Evolutionary conservation across 441 rosid genomes (phyloP).

Genomic region (Populus hybrid): DNA sequence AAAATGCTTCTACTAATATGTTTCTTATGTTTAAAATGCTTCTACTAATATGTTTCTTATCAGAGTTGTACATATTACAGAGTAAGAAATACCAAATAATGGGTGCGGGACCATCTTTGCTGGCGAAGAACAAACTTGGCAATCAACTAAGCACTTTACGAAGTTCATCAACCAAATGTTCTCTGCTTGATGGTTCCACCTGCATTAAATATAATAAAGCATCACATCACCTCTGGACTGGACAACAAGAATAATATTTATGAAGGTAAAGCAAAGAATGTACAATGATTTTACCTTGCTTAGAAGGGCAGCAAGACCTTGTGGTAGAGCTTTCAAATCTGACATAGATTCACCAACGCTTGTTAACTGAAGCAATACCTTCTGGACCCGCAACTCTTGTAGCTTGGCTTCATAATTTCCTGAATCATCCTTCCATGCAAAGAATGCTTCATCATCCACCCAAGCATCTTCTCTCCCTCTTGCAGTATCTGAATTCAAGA

Average conservation of each 20-base stretch:
- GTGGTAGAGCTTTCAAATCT: slow-evolving; percentile 86
- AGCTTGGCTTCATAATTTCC: slow-evolving; percentile 64
- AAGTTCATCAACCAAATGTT: slow-evolving; percentile 52
- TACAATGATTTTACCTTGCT: slow-evolving; percentile 58
- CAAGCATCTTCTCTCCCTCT: slow-evolving; percentile 64
- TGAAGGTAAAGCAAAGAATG: slow-evolving; percentile 9
- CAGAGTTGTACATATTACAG: not conserved
- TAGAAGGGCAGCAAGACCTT: slow-evolving; percentile 84
- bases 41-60: not conserved
- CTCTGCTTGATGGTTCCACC: slow-evolving; percentile 82
- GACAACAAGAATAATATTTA: slow-evolving; percentile 6
- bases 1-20: not conserved
- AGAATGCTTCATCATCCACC: slow-evolving; percentile 84
- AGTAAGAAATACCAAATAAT: too few relatives aligned
- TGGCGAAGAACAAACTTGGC: not conserved
- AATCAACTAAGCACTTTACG: slow-evolving; percentile 62
- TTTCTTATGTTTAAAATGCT: not conserved
- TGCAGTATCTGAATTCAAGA: slow-evolving; percentile 52
- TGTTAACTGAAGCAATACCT: slow-evolving; percentile 65
- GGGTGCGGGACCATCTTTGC: not conserved
- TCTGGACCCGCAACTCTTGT: slow-evolving; percentile 55
- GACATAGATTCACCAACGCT: slow-evolving; percentile 63
- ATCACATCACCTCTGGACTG: slow-evolving; percentile 8
- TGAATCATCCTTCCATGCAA: slow-evolving; percentile 67
- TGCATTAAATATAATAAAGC: slow-evolving; percentile 37